These are phyloP conservation scores for Penicillium roqueforti DNA, from an alignment of 495 filamentous ascomycete genomes.

Conservation along the genomic window DNA sequence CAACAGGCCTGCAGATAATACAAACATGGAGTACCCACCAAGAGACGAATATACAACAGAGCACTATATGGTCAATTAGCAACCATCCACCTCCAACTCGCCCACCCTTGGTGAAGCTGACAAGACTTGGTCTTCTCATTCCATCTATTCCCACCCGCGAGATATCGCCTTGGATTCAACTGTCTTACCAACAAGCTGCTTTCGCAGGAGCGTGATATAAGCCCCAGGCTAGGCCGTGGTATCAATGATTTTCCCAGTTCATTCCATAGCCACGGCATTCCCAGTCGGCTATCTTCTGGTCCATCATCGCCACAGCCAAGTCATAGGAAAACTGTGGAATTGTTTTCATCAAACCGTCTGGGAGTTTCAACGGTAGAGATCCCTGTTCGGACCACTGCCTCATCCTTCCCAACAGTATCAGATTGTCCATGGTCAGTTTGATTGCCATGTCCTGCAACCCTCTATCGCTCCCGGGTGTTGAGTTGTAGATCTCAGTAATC, in stretches of 20 bases:
- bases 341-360: background rate
- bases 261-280: background rate
- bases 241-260: too few relatives aligned
- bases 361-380: too few relatives aligned
- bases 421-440: slow-evolving; percentile 9
- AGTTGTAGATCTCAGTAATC: slow-evolving; percentile 30
- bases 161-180: too few relatives aligned
- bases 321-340: slow-evolving; percentile 15
- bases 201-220: too few relatives aligned
- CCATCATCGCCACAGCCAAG: slow-evolving; percentile 9
- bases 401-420: background rate
- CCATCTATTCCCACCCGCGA: background rate
- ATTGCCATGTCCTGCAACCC: slow-evolving; percentile 34
- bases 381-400: too few relatives aligned
- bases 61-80: too few relatives aligned
- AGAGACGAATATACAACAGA: too few relatives aligned
- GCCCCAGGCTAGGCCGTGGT: too few relatives aligned
- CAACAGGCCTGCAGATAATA: too few relatives aligned
- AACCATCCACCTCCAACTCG: too few relatives aligned
- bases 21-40: too few relatives aligned
- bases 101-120: background rate
- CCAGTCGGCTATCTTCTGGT: background rate
- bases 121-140: background rate
- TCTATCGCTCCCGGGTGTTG: slow-evolving; percentile 27
- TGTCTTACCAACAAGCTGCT: too few relatives aligned